Base-by-base conservation (phyloP, 2,329 filamentous ascomycete genomes). In the Neodidymelliopsis sp. region DNA sequence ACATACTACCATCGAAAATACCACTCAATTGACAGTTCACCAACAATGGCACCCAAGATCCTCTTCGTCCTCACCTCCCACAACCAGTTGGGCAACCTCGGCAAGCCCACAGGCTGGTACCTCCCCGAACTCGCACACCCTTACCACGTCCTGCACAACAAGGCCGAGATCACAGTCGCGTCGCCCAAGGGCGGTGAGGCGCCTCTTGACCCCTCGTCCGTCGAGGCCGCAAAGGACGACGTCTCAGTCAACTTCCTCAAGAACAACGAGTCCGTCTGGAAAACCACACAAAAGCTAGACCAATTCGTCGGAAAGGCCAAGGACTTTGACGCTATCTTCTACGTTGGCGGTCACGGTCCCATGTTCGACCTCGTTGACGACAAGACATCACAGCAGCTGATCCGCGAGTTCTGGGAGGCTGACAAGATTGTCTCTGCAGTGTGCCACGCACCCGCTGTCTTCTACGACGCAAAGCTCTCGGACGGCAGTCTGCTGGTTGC, bases 1-100 rank as follows among this genome's bases (percentile, higher is more conserved):
- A 12, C 18, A 39, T 12, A 24, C n/a, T n/a, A n/a, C n/a, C n/a
- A n/a, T n/a, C n/a, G n/a, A n/a, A n/a, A n/a, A n/a, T n/a, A n/a
- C n/a, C n/a, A n/a, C n/a, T n/a, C n/a, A n/a, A n/a, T n/a, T n/a
- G n/a, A n/a, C n/a, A n/a, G n/a, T n/a, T 18, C n/a, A 30, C 16
- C 25, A 29, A 52, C 8, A 5, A 43, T 49, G 44, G 49, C 39
- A 30, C 79, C 79, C 28, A 88, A 87, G 70, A 75, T 90, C 56
- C 86, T 91, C 75, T 75, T 90, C 70, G 83, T 91, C 49, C 82
- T 90, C 54, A 88, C 85, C 57, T 90, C 86, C 53, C 79, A 82
- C 69, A 70, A 72, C 56, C 71, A 74, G 53, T 71, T 80, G 40
- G 75, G 74, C 40, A 62, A 67, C 60, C 71, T 67, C 33, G 69